Evolutionary conservation across 768 basidiomycete species (phyloP).

Genomic region (Boletus barrowsii): DNA sequence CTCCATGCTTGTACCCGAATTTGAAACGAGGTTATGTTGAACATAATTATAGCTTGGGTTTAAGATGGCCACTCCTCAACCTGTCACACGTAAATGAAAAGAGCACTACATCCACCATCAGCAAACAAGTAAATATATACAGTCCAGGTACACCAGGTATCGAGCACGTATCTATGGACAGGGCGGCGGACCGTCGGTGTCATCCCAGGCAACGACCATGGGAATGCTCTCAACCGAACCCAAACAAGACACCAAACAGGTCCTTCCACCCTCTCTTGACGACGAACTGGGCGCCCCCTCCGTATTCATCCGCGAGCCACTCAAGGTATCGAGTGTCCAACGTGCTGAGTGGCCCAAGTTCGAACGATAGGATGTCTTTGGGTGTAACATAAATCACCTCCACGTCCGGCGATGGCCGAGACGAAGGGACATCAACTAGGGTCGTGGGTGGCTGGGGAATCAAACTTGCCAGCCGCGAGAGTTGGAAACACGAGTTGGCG

Average conservation of each 20-base stretch:
- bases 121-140: not conserved
- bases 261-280: conserved; percentile 49
- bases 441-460: conserved; percentile 12
- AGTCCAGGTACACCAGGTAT: not conserved
- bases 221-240: conserved; percentile 31
- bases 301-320: conserved; percentile 72
- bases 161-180: not conserved
- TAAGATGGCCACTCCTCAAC: too few relatives aligned
- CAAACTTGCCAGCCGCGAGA: conserved; percentile 40
- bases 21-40: too few relatives aligned
- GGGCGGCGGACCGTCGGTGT: too few relatives aligned
- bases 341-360: conserved; percentile 69
- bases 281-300: conserved; percentile 37
- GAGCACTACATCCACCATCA: not conserved
- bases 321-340: conserved; percentile 74
- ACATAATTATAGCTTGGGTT: too few relatives aligned
- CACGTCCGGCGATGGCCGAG: conserved; percentile 7
- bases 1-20: too few relatives aligned
- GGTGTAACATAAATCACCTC: conserved; percentile 49
- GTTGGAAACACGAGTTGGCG: conserved; percentile 57
- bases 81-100: too few relatives aligned
- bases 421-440: not conserved
- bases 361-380: conserved; percentile 63
- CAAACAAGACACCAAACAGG: conserved; percentile 42
- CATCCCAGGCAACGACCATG: too few relatives aligned